A percentile compares a stretch with the other conserved stretches of the same genome.
Evolutionary conservation across 2,329 filamentous ascomycete species (phyloP).

Genomic region (Diatrype stigma): DNA sequence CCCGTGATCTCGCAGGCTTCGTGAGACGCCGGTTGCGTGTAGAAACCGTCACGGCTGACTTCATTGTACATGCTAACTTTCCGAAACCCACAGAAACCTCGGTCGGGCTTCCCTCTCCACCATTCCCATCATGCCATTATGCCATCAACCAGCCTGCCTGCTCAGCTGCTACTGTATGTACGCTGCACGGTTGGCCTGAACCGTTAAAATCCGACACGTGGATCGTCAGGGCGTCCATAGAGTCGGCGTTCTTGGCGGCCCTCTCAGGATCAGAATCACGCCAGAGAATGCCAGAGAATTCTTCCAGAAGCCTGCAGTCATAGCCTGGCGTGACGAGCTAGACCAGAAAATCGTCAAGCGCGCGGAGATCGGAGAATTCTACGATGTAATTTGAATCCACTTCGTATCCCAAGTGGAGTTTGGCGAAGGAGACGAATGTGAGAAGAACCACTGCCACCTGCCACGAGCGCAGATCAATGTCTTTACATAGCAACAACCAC

Average conservation of each 20-base stretch:
- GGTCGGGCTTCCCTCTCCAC: background rate
- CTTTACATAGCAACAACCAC: background rate
- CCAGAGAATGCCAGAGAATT: background rate
- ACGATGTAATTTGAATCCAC: background rate
- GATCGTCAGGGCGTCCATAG: background rate
- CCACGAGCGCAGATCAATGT: background rate
- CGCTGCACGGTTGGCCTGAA: background rate
- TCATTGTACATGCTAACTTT: background rate
- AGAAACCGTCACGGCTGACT: background rate
- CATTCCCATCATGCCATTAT: background rate
- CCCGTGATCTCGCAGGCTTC: background rate
- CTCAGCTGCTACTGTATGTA: too few relatives aligned
- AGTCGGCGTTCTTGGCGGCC: background rate
- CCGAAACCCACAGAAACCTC: background rate
- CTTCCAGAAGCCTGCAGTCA: background rate
- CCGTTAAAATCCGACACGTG: background rate
- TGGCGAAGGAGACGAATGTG: too few relatives aligned
- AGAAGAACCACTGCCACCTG: background rate
- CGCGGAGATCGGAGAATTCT: background rate
- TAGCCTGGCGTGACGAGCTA: too few relatives aligned
- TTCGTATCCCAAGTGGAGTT: background rate
- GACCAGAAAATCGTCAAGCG: too few relatives aligned
- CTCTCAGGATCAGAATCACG: background rate
- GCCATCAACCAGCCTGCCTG: too few relatives aligned
- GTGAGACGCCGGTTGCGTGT: background rate